phyloP scores from a whole-genome alignment of 108 stramenopile species.

The Hondaea fermentalgiana region DNA sequence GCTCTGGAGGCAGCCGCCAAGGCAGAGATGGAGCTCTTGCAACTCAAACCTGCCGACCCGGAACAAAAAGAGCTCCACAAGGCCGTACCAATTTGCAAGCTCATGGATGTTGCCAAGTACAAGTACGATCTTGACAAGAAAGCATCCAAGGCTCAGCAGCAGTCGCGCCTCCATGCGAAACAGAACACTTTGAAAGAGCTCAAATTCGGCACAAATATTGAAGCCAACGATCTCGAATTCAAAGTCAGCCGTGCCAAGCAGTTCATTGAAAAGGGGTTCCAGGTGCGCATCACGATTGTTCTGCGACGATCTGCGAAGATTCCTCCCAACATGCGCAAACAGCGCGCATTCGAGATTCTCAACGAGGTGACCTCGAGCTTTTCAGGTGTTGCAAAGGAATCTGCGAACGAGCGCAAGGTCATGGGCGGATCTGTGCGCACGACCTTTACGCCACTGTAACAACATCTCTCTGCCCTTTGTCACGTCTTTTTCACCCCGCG shows the following conservation, averaged over 20 bases:
- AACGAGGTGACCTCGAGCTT: background rate
- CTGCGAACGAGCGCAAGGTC: background rate
- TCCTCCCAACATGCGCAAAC: background rate
- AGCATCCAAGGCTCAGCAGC: background rate
- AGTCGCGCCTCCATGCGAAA: background rate
- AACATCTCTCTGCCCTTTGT: background rate
- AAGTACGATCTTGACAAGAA: background rate
- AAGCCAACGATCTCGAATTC: background rate
- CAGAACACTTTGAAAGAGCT: background rate
- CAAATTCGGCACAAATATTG: background rate
- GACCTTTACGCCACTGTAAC: background rate
- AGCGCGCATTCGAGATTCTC: background rate
- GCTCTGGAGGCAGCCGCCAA: background rate
- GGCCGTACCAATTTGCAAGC: conserved; percentile 3
- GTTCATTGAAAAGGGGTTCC: background rate
- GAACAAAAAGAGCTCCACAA: background rate
- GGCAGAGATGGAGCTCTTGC: background rate
- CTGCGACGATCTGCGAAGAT: background rate
- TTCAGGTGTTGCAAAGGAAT: background rate
- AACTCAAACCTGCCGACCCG: background rate
- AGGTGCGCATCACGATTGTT: background rate
- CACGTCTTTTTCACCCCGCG: too few species aligned
- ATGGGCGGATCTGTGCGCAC: background rate
- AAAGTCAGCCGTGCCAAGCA: background rate
- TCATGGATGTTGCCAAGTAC: background rate